Evolutionary conservation across 2,329 filamentous ascomycete genomes (phyloP), one percentile per base, ranked within the genome.

Genomic region (Nemania sp.): DNA sequence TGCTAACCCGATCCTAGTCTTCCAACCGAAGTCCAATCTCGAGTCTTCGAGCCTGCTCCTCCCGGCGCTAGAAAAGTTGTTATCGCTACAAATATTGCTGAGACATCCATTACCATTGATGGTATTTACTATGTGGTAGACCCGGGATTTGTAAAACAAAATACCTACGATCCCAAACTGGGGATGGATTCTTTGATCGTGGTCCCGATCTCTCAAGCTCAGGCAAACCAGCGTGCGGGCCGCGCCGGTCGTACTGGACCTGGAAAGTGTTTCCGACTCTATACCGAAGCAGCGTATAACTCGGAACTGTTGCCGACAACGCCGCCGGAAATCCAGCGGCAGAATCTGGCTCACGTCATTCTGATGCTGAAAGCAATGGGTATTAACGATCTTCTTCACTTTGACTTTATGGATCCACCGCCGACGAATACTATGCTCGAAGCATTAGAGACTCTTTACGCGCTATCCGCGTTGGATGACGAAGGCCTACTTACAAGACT

Each of bases 361-460:
- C 86, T 99, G 54, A 97, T 98, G 92, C 87, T 99, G 58, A 99
- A 99, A 79, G 96, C 96, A 0, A 98, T 99, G 94, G 96, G 97
- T 2, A 98, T 99, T 80, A 98, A 99, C 77, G 96, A 99, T 77
- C 85, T 99, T 1, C 86, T 99, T 13, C 94, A 97, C 77, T 99
- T 99, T 76, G 95, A 98, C 81, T 99, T 99, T 76, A 98, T 99
- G 95, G 96, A 99, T 76, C 94, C 96, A 0, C 96, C 96, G 0
- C 96, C 96, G 0, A 96, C 96, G 32, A 98, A 98, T 76, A 98
- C 96, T 13, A 98, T 98, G 93, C 87, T 99, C 71, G 97, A 94
- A 57, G 96, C 96, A 0, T 84, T 99, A 3, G 97, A 99, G 81
- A 96, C 98, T 78, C 85, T 99, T 0, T 99, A 99, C 77, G 93